These are phyloP conservation scores for Talaromyces sp. DNA, from an alignment of 2,329 filamentous ascomycete genomes.

Conservation along the genomic window DNA sequence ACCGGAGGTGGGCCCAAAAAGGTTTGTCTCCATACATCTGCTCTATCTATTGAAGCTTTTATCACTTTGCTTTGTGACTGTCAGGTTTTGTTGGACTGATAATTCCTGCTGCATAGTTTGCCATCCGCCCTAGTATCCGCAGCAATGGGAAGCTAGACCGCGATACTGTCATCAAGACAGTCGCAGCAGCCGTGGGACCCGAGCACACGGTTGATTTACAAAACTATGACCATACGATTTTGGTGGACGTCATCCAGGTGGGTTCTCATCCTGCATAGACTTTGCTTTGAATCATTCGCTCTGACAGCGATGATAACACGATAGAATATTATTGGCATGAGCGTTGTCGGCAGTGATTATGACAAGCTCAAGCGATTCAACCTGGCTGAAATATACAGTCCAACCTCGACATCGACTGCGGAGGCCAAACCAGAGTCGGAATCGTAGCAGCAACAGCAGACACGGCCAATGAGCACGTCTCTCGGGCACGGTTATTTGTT, in stretches of 20 bases:
- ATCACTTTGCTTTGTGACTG: background rate
- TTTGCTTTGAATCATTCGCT: background rate
- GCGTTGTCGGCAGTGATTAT: conserved; percentile 54
- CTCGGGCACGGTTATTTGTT: background rate
- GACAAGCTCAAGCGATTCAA: conserved; percentile 59
- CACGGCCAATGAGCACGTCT: background rate
- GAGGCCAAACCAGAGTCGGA: background rate
- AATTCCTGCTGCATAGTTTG: conserved; percentile 43
- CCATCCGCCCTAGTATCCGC: conserved; percentile 56
- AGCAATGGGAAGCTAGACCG: conserved; percentile 54
- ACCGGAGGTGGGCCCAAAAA: conserved; percentile 46
- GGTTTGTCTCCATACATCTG: conserved; percentile 33
- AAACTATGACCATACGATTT: conserved; percentile 54
- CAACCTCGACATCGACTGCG: conserved; percentile 28
- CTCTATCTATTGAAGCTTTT: background rate
- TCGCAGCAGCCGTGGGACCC: conserved; percentile 53
- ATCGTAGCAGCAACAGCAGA: background rate
- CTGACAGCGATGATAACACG: background rate
- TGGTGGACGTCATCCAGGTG: conserved; percentile 59
- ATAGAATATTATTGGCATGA: conserved; percentile 59
- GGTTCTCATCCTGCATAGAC: conserved; percentile 15
- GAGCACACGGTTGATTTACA: conserved; percentile 56
- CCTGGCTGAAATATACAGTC: conserved; percentile 55
- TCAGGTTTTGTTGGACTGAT: background rate
- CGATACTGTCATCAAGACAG: conserved; percentile 53